Evolutionary conservation across 2,329 filamentous ascomycete species (phyloP), one percentile per base, ranked within the genome.

Genomic region (Monilinia vaccinii-corymbosi): DNA sequence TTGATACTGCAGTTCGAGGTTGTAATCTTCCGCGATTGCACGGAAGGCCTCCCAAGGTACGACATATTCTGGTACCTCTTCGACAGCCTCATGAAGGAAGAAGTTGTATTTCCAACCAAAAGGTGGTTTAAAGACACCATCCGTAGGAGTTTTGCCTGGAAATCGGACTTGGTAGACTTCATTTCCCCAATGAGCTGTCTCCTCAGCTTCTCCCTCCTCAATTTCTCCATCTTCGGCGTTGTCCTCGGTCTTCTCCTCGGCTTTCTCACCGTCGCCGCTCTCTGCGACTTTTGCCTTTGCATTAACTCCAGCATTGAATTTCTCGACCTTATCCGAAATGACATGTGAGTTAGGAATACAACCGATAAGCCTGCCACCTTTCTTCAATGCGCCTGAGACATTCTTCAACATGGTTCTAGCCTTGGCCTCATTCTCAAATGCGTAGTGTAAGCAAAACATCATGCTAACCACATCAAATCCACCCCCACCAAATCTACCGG

Each of bases 371-470:
- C 91, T 85, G 1, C 94, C 94, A 28, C 94, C 94, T 72, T 97
- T 97, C 73, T 93, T 96, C 69, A 99, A 75, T 2, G 89, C 83
- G 1, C 91, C 89, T 0, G 94, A 87, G 3, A 99, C 93, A 70
- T 99, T 99, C 69, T 86, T 83, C 60, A 99, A 80, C 94, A 99
- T 97, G 64, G 84, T 89, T 48, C 91, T 84, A 2, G 93, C 91
- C 73, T 96, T 95, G 51, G 84, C 83, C 73, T 99, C 93, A 56
- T 80, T 90, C 77, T 97, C 94, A 68, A 97, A 99, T 7, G 94
- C 92, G 73, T 99, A 99, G 76, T 99, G 94, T 85, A 99, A 94
- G 70, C 91, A 95, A 74, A 99, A 99, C 94, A 99, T 99, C 84
- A 96, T 96, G 71, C 88, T 91, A 64, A 99, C 93, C 46, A 97